These are phyloP conservation scores for Digitaria exilis DNA, from an alignment of 202 grass and related monocot genomes.

Conservation along the genomic window DNA sequence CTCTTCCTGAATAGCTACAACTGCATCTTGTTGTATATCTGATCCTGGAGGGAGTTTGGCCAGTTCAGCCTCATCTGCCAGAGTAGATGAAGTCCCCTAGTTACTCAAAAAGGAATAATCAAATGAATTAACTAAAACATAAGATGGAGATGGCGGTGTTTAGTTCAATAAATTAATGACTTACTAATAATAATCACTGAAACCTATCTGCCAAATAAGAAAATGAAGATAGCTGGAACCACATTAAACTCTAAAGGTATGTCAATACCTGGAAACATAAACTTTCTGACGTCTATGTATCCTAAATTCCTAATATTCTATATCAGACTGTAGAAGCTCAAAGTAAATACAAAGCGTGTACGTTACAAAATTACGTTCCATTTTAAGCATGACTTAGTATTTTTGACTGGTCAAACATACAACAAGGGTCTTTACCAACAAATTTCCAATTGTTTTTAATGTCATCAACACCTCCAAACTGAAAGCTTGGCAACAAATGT, in stretches of 20 bases:
- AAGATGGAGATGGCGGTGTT: neutral
- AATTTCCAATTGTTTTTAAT: constrained; percentile 75
- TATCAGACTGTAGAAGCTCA: constrained; percentile 1
- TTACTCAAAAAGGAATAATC: constrained; percentile 30
- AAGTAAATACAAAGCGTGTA: constrained; percentile 19
- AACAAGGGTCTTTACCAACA: constrained; percentile 58
- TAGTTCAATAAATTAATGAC: constrained; percentile 2
- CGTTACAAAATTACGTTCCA: neutral
- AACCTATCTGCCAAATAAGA: constrained; percentile 28
- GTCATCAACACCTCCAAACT: constrained; percentile 90
- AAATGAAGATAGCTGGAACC: constrained; percentile 27
- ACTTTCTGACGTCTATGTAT: neutral
- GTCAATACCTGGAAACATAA: constrained; percentile 14
- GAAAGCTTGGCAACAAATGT: constrained; percentile 92
- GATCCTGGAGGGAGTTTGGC: constrained; percentile 74
- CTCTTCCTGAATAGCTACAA: constrained; percentile 76
- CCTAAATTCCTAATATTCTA: neutral
- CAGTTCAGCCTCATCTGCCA: constrained; percentile 72
- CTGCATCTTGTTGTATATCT: constrained; percentile 80
- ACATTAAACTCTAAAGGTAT: neutral
- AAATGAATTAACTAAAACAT: constrained; percentile 19
- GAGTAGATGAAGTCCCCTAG: constrained; percentile 29
- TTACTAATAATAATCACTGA: constrained; percentile 15
- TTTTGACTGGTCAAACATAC: constrained; percentile 29
- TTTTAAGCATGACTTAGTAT: constrained; percentile 10